Base-by-base conservation (phyloP, 2,329 filamentous ascomycete species). In the Cladosporium phlei region DNA sequence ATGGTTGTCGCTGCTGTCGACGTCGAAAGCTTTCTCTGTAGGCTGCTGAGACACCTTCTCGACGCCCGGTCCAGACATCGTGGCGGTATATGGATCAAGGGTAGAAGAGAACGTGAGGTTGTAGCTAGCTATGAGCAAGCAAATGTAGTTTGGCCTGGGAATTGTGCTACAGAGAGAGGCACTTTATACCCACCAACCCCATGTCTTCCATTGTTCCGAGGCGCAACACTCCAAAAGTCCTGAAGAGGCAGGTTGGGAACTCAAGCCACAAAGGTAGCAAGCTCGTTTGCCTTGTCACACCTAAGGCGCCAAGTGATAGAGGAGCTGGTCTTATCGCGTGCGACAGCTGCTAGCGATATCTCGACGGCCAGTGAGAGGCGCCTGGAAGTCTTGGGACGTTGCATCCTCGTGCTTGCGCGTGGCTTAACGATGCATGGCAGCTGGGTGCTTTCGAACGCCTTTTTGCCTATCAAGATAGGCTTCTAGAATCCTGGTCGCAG, bases 301-400 rank as follows among this genome's bases (percentile, higher is more conserved):
- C 21, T 38, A 25, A 38, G 34, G 20, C 21, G 34, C 34, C 34
- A 38, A 38, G 34, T 24, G 34, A 38, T 38, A 38, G 34, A 38
- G n/a, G 17, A 14, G 21, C 9, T 25, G 34, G 12, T 25, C 34
- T 38, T 38, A 38, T 38, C 34, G 34, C 21, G 5, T 22, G 34
- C 34, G 34, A 38, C 3, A 14, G 9, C 34, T 4, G 34, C 34
- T 38, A 38, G 34, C 21, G 21, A 25, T 38, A 25, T 38, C 20
- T 38, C 11, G 34, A 38, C 21, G 21, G 4, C 34, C 34, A 38
- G 34, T 38, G 12, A 16, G 3, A 38, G 21, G 14, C n/a, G 12
- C 21, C n/a, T 25, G 34, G n/a, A 10, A 16, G 7, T 5, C 28
- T 30, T 30, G 28, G 28, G 28, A 30, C 21, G 21, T 38, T 38